These are phyloP conservation scores for Paramyrothecium roridum DNA, from an alignment of 2,329 filamentous ascomycete genomes.

Conservation along the genomic window DNA sequence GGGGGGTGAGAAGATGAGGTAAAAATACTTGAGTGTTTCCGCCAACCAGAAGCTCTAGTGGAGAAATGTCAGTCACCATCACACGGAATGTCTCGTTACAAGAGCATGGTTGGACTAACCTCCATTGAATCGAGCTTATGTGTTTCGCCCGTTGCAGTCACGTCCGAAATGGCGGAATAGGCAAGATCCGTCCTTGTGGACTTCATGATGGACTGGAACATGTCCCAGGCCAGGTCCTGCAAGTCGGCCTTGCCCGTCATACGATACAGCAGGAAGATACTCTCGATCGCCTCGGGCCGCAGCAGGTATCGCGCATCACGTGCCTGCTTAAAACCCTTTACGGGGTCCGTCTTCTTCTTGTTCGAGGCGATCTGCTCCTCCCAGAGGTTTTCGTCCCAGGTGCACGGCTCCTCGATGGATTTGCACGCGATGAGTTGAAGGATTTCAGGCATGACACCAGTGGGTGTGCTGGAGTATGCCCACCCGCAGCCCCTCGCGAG, in stretches of 20 bases:
- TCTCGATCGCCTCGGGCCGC: constrained; percentile 75
- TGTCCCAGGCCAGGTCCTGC: constrained; percentile 69
- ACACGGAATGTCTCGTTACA: background rate
- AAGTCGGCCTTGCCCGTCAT: constrained; percentile 64
- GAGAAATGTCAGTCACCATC: background rate
- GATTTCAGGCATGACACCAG: constrained; percentile 58
- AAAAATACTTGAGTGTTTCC: constrained; percentile 67
- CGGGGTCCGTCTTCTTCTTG: constrained; percentile 15
- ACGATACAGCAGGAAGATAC: constrained; percentile 74
- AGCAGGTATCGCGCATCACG: constrained; percentile 60
- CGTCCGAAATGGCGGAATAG: constrained; percentile 64
- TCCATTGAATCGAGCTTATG: constrained; percentile 62
- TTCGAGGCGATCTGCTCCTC: constrained; percentile 7
- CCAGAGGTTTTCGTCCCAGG: constrained; percentile 28
- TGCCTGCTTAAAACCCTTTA: constrained; percentile 60
- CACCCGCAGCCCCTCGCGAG: constrained; percentile 54
- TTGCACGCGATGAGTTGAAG: constrained; percentile 45
- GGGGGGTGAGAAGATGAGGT: constrained; percentile 59
- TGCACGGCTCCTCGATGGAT: constrained; percentile 26
- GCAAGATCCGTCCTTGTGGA: constrained; percentile 61
- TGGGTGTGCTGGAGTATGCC: constrained; percentile 51
- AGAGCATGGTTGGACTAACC: constrained; percentile 21
- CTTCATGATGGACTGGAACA: constrained; percentile 64
- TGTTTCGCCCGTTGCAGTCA: constrained; percentile 31
- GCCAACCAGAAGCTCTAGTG: constrained; percentile 65